Evolutionary conservation across 1,284 basidiomycete genomes (phyloP), one percentile per base, ranked within the genome.

Genomic region (Schizophyllum commune): DNA sequence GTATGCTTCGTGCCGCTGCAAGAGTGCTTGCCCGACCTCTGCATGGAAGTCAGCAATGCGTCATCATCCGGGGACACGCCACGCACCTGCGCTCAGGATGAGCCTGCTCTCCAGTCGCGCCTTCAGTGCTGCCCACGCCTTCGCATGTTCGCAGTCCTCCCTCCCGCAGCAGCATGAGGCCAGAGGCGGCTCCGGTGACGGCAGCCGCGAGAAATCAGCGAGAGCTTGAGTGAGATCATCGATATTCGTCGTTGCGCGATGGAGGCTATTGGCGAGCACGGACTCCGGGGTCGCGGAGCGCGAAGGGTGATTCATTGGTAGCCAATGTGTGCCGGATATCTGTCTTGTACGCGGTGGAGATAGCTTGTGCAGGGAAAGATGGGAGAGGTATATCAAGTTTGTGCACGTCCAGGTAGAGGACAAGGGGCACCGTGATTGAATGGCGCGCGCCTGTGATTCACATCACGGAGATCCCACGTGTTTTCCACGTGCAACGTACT

Each of bases 11-110:
- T 95, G 93, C 64, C 89, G 81, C 69, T 91, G 86, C 57, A 98
- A 73, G 55, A 98, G 75, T 1, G 94, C 94, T 73, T 94, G 92
- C 1, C 96, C 96, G 56, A 98, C 89, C 77, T 97, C 94, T 94
- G 67, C 27, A 22, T 58, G 58, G 17, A 51, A 22, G 17, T 21
- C 17, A 56, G 51, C 57, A 60, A 62, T 60, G 21, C 56, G 64
- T 33, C 56, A n/a, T 54, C 62, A 51, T 4, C 39, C 34, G 8
- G 17, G 32, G 19, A 55, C 22, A 32, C 55, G 20, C 22, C 57
- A 34, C 52, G 58, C 69, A 94, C 92, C 91, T 70, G 91, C 92
- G 72, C 91, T 92, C 55, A 95, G 78, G 62, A 89, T 84, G 64
- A 95, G 78, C 65, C 89, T 79, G 63, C 81, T 86, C 72, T 93